Base-by-base conservation (phyloP, 2,329 filamentous ascomycete genomes). In the Aaosphaeria pasadenensis region DNA sequence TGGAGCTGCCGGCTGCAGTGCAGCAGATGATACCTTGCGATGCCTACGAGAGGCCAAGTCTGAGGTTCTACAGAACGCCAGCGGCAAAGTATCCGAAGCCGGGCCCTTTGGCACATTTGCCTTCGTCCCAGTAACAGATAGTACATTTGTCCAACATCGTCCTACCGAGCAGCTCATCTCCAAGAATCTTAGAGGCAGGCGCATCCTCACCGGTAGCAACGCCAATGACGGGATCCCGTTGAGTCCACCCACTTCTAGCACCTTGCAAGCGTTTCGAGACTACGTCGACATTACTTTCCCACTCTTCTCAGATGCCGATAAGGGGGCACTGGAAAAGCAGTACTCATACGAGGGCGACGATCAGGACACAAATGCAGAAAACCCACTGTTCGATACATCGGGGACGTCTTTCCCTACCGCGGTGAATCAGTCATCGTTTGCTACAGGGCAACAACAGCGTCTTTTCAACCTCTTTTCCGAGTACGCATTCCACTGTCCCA, bases 381-480 rank as follows among this genome's bases (percentile, higher is more conserved):
- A 53, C 7, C 57, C 63, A 6, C 52, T 60, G 29, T 69, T 58
- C 45, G 54, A 56, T 11, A 69, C 64, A 5, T 48, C 50, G 3
- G 64, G 62, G 9, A 58, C 51, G 6, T 47, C 52, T 7, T 29
- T 39, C 5, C 55, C 60, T 1, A 62, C 61, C 7, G 62, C 63
- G 4, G 44, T 66, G 28, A 67, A 67, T 46, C 59, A 64, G 42
- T 63, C 59, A 39, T 50, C 49, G 32, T 64, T 62, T 44, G 64
- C 59, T 2, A 64, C 64, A 1, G 65, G 64, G 32, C 59, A 66
- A 40, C 60, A 66, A 46, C 64, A 69, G 44, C 63, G 73, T 17
- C 57, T 74, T 4, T 72, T 72, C 57, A 60, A 73, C 49, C 66
- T 74, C 24, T 76, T 73, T 50, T 73, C 73, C 6, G 73, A 76